These are phyloP conservation scores for Colletotrichum spinosum DNA, from an alignment of 2,329 filamentous ascomycete species.

Conservation along the genomic window DNA sequence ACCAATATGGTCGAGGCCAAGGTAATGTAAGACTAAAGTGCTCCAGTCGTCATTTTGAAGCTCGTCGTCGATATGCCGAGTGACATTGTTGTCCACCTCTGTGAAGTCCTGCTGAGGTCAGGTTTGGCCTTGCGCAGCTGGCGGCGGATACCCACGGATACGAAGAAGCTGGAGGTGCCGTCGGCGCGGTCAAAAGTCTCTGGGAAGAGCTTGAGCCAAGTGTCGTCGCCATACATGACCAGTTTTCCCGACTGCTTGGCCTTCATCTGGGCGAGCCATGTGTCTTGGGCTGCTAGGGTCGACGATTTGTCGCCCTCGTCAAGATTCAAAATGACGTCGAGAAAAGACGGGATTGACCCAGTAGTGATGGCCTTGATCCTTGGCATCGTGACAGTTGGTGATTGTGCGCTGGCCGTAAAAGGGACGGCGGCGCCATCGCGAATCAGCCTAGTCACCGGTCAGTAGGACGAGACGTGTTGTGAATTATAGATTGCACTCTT, in stretches of 20 bases:
- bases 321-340: conserved; percentile 96
- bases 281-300: conserved; percentile 88
- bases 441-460: conserved; percentile 74
- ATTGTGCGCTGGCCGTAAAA: conserved; percentile 95
- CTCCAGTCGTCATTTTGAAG: conserved; percentile 86
- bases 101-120: conserved; percentile 81
- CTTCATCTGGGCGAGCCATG: conserved; percentile 94
- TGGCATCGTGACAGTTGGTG: conserved; percentile 98
- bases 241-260: conserved; percentile 78
- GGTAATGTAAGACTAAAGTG: conserved; percentile 92
- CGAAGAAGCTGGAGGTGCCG: conserved; percentile 97
- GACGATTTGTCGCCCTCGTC: conserved; percentile 94
- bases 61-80: conserved; percentile 85
- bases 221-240: conserved; percentile 97
- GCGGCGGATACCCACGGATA: conserved; percentile 76
- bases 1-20: conserved; percentile 96
- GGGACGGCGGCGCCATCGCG: conserved; percentile 85
- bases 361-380: conserved; percentile 97
- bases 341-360: conserved; percentile 96
- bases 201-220: conserved; percentile 97
- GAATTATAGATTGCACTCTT: conserved; percentile 40
- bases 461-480: not conserved
- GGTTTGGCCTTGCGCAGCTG: conserved; percentile 38
- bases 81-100: conserved; percentile 98
- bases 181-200: conserved; percentile 87